Percentiles rank a stretch among this genome's conserved stretches.
These are phyloP conservation scores for Aspergillus sp. DNA, from an alignment of 2,329 filamentous ascomycete species.

Conservation along the genomic window DNA sequence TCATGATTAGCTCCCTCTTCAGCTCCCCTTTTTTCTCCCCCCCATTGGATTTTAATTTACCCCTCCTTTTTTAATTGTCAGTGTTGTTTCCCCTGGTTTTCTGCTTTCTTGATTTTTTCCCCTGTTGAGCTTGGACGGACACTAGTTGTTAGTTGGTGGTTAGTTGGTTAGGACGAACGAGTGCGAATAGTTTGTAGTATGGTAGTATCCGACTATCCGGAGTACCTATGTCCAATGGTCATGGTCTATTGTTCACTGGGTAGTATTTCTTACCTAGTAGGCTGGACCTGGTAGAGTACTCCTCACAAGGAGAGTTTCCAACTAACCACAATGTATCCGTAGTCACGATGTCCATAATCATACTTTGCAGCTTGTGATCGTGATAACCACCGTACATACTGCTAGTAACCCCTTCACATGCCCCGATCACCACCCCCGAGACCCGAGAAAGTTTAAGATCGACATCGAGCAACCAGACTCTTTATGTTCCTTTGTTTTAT, in stretches of 20 bases:
- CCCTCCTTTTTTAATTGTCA: neutral
- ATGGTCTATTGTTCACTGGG: too few relatives aligned
- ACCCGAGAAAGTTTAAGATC: neutral
- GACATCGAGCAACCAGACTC: neutral
- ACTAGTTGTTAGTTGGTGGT: neutral
- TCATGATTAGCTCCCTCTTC: neutral
- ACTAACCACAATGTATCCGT: too few relatives aligned
- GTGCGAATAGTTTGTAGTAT: neutral
- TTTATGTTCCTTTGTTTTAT: neutral
- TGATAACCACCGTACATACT: neutral
- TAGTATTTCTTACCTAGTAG: too few relatives aligned
- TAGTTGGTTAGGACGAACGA: neutral
- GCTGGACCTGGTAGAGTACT: too few relatives aligned
- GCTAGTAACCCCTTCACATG: neutral
- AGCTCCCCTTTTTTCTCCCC: neutral
- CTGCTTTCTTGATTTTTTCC: neutral
- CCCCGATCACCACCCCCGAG: neutral
- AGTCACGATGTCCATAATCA: too few relatives aligned
- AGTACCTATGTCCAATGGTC: too few relatives aligned
- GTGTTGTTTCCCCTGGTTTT: neutral
- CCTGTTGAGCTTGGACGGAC: neutral
- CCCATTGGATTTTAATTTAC: neutral
- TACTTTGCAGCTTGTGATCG: too few relatives aligned
- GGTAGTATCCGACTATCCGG: neutral
- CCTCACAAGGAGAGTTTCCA: too few relatives aligned